phyloP scores from a whole-genome alignment of 176 grass and related monocot genomes.

The Carex myosuroides region DNA sequence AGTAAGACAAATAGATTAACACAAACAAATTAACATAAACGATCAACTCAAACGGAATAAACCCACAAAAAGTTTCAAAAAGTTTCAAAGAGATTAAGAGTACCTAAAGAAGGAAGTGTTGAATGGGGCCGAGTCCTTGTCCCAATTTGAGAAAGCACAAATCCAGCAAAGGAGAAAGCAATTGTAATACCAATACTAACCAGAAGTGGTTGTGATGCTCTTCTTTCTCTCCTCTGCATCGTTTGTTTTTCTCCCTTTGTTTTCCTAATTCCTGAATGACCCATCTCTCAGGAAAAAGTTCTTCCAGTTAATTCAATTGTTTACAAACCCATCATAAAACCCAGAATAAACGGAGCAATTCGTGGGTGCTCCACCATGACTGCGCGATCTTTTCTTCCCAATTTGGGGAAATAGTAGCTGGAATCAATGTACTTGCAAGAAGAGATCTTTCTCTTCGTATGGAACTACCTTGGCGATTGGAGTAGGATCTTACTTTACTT shows the following conservation, averaged over 20 bases:
- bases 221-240: not conserved
- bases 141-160: constrained; percentile 45
- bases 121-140: constrained; percentile 23
- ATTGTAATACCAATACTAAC: constrained; percentile 49
- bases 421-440: not conserved
- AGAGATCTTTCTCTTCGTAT: not conserved
- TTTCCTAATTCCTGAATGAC: not conserved
- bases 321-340: constrained; percentile 3
- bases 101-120: constrained; percentile 15
- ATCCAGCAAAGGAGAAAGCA: constrained; percentile 55
- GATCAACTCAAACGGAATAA: not conserved
- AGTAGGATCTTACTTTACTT: not conserved
- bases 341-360: not conserved
- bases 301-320: not conserved
- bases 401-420: not conserved
- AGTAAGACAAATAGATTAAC: not conserved
- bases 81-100: not conserved
- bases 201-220: constrained; percentile 25
- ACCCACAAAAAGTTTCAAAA: not conserved
- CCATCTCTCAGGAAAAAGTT: not conserved
- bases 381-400: not conserved
- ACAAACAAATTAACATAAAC: not conserved
- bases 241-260: not conserved
- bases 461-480: not conserved
- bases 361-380: not conserved